Base-by-base conservation (phyloP, 208 protist genomes). In the Trypanosoma mega region DNA sequence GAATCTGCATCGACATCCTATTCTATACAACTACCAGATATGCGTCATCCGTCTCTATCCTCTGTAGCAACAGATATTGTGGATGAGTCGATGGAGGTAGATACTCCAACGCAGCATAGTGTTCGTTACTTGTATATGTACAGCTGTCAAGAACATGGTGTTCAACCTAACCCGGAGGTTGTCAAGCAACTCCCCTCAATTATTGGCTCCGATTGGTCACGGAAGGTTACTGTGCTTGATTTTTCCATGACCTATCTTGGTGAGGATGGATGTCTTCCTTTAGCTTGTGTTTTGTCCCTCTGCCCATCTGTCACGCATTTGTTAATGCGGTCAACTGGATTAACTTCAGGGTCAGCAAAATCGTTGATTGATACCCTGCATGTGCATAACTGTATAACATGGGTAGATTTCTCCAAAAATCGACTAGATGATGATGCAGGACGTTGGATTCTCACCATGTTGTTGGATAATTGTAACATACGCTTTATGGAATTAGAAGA, bases 381-480 rank as follows among this genome's bases (percentile, higher is more conserved):
- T 18, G 41, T 30, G 18, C 65, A 66, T 44, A 52, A 48, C 1
- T 46, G 23, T n/a, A 34, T 84, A 16, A 57, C 63, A 12, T 75
- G 52, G 41, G 49, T 84, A 12, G 66, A 84, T 44, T 23, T 84
- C 14, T 78, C 68, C 21, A 18, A 36, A 2, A 84, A 84, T 37
- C 45, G 24, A 12, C 63, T 85, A 20, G 58, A 63, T 29, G 74
- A 80, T 37, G 33, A 34, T 39, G 64, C 54, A 6, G 74, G 78
- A 0, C 63, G 54, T 5, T 68, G 63, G 50, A 63, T 81, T 18
- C 39, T 81, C 16, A 57, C 24, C 27, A 56, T 74, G n/a, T 21
- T 68, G 20, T 44, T 71, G 20, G 58, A 24, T 24, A 54, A 58
- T 33, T 52, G 30, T 11, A 39, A 16, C 9, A 61, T 84, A 20